Base-by-base conservation (phyloP, 2,329 filamentous ascomycete species). In the Calonectria montana region DNA sequence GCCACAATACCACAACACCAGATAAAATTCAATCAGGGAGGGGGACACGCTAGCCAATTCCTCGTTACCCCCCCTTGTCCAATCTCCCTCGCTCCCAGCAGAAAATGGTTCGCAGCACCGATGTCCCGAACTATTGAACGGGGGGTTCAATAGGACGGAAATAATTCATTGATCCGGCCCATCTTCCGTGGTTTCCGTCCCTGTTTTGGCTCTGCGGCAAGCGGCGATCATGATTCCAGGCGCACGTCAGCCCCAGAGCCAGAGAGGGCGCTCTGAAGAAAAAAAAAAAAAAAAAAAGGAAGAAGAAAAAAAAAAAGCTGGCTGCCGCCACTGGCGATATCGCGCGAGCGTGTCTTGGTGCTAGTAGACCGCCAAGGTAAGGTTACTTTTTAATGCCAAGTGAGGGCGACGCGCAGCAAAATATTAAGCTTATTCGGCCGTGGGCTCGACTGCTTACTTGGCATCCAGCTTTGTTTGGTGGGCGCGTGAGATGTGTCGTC, bases 351-450 rank as follows among this genome's bases (percentile, higher is more conserved):
- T 53, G 53, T 59, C 53, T 59, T 27, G 53, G 35, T 23, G n/a
- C 16, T 39, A 39, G 31, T n/a, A 29, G n/a, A 57, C 53, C 10
- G 10, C 53, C 23, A 57, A 29, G 35, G 31, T 59, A 59, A 59
- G 35, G 53, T 59, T 59, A 59, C 37, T 59, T 59, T 23, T 16
- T 23, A 59, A 59, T 23, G 53, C 53, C 53, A 59, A 39, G 21
- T 59, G 53, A 59, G 53, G 53, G 53, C 53, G n/a, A n/a, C 29
- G 18, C 48, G 16, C 27, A 57, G 21, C 31, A n/a, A n/a, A 21
- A 35, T 57, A 57, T 57, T 57, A 57, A 57, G 53, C 53, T 57
- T 59, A 59, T 39, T 59, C 53, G 53, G 21, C 53, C 53, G 39
- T 59, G 12, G 53, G 21, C 15, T 59, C 21, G n/a, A 18, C 2